Base-by-base conservation (phyloP, 2,329 filamentous ascomycete species). In the Drechslerella dactyloides region DNA sequence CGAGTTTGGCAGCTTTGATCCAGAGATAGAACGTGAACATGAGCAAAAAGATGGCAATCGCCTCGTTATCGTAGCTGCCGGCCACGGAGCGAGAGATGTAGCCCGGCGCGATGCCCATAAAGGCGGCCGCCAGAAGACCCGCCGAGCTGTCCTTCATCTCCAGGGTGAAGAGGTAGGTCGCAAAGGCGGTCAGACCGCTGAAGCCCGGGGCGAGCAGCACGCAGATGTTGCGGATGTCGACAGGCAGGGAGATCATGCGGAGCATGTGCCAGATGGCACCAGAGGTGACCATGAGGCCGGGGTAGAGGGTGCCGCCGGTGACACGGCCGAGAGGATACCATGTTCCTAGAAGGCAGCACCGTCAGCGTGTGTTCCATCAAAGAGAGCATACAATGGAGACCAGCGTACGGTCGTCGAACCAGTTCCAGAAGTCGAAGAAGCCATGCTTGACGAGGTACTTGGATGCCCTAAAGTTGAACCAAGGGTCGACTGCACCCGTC, bases 351-450 rank as follows among this genome's bases (percentile, higher is more conserved):
- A 33, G 8, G 27, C 8, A 33, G 70, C 74, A 56, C 64, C 73
- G 56, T 68, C 54, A 61, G 74, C 62, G 24, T 48, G 21, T 21
- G 15, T 30, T 13, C 19, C 2, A 5, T 13, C 65, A 40, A 21
- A 59, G 35, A 42, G 13, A 30, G 11, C 10, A 63, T 51, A 59
- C 27, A 2, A 10, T 3, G 33, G 21, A 3, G 42, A 50, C 30
- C 37, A 33, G 79, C 86, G 74, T 84, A 89, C 94, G 89, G 84
- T 99, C 94, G 82, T 99, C 94, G 79, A 99, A 99, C 94, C 94
- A 99, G 81, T 99, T 93, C 94, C 94, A 99, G 80, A 99, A 99
- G 81, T 90, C 92, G 81, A 96, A 96, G 83, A 99, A 97, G 77
- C 94, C 94, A 87, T 99, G 87, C 79, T 93, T 87, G 63, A 99